Evolutionary conservation across 2,329 filamentous ascomycete genomes (phyloP), one percentile per base, ranked within the genome.

Genomic region (Thelonectria olida): DNA sequence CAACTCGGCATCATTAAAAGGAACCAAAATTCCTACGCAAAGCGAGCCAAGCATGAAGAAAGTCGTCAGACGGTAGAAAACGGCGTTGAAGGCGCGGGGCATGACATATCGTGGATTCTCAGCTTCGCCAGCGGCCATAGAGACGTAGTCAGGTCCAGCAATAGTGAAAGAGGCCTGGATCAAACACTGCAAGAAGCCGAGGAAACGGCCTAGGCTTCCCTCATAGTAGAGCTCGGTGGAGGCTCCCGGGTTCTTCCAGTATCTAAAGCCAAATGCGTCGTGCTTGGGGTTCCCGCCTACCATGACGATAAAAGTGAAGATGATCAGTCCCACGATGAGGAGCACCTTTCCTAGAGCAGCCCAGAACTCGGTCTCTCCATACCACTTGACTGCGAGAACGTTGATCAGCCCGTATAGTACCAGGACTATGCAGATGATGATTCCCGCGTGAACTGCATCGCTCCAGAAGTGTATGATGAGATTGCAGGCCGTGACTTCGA

Each of bases 231-330:
- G 82, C 63, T 89, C 84, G 3, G 85, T 84, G 73, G 95, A 94
- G 0, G 91, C 82, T 1, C 92, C 92, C 0, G 91, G 92, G 0
- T 85, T 79, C 4, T 83, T 80, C 87, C 88, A 90, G 74, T 85
- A 88, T 0, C 75, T 84, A 73, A 95, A 95, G 1, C 92, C 92
- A 64, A 92, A 92, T 0, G 85, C 81, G 67, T 94, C 90, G 36
- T 85, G 81, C 1, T 88, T 74, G 0, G 93, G 93, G 67, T 95
- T 96, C 3, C 91, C 93, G 7, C 92, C 93, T 1, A 96, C 79
- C 89, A 96, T 95, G 65, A 88, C 87, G 65, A 96, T 84, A 71
- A 97, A 92, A 2, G 92, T 95, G 78, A 92, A 94, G 64, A 88
- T 69, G 67, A 94, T 84, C 51, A 95, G 82, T 1, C 87, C 90